These are phyloP conservation scores for Akebia trifoliata DNA, from an alignment of 164 flowering plant genomes.

Conservation along the genomic window DNA sequence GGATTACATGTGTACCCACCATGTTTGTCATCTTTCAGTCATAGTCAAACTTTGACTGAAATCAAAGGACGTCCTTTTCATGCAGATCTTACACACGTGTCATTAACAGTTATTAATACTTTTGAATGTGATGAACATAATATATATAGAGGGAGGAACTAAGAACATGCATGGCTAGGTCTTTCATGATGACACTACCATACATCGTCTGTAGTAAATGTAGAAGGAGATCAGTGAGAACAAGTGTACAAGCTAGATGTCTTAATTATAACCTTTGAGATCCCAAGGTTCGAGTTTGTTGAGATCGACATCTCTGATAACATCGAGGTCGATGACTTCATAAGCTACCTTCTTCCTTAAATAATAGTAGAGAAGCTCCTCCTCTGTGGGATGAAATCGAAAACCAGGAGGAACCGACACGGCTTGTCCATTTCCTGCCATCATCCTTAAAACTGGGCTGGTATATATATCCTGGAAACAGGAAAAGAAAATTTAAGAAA, in stretches of 20 bases:
- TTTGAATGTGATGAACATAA: no score
- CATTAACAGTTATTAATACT: no score
- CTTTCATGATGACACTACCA: no score
- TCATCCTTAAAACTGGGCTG: slow-evolving; percentile 16
- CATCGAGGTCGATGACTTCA: slow-evolving; percentile 81
- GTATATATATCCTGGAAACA: not conserved
- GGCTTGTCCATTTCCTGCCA: slow-evolving; percentile 34
- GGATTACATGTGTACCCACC: not conserved
- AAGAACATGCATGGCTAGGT: no score
- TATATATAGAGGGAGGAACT: no score
- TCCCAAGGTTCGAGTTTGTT: slow-evolving; percentile 83
- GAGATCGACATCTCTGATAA: slow-evolving; percentile 73
- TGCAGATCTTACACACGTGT: no score
- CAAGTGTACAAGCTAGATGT: no score
- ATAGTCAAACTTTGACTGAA: no score
- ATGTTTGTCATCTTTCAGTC: not conserved
- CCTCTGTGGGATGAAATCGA: slow-evolving; percentile 86
- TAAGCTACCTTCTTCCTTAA: slow-evolving; percentile 61
- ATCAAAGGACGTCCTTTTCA: no score
- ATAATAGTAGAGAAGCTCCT: slow-evolving; percentile 59
- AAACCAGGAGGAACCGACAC: slow-evolving; percentile 68
- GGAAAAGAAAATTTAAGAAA: not conserved
- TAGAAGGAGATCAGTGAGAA: no score
- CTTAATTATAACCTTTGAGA: slow-evolving; percentile 47
- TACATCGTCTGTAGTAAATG: no score